Conservation (phyloP, 78 protist genomes). For the slime mould (Dictyostelium discoideum) region DNA sequence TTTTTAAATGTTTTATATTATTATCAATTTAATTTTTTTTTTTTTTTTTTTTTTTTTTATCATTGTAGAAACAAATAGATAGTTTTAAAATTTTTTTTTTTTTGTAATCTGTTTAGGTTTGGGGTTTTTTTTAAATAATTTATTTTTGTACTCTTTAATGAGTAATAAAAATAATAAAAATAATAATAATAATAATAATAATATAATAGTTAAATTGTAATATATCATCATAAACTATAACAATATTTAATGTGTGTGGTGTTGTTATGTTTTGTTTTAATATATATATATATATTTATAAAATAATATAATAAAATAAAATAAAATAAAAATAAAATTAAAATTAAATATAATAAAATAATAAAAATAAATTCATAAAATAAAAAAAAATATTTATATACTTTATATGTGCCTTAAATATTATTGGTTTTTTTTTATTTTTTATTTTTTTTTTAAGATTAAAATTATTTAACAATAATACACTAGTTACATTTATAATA, state of each 20-base stretch:
- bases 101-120: background rate
- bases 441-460: background rate
- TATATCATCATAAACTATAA: background rate
- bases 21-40: too few species aligned
- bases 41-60: background rate
- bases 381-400: background rate
- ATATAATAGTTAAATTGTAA: background rate
- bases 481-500: background rate
- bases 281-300: too few species aligned
- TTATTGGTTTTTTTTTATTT: too few species aligned
- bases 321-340: background rate
- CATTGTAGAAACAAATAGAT: background rate
- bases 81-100: background rate
- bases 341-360: background rate
- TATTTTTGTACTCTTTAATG: background rate
- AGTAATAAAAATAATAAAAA: background rate
- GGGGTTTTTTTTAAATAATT: background rate
- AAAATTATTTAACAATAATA: background rate
- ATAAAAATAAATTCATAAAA: background rate
- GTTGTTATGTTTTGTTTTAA: background rate
- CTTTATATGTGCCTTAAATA: background rate
- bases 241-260: background rate
- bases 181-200: background rate
- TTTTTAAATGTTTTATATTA: background rate
- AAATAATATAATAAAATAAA: background rate